phyloP scores from a whole-genome alignment of 441 rosid genomes.

The Geranium incanum region DNA sequence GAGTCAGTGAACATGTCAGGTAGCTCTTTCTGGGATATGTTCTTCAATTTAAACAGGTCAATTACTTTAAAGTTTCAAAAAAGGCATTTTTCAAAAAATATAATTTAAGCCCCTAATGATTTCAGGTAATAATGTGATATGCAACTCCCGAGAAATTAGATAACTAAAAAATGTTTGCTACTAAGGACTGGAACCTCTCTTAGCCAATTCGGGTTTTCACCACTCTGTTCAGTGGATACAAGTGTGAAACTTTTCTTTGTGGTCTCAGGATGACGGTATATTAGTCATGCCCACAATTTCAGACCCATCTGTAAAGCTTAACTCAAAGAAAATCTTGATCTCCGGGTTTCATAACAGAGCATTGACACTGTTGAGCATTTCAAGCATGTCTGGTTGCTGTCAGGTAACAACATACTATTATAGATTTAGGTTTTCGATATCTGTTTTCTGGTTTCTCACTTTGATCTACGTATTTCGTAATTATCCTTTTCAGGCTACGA shows the following conservation, averaged over 20 bases:
- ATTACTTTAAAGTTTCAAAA: neutral
- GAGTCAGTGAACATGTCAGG: neutral
- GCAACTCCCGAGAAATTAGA: neutral
- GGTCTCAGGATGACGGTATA: constrained; percentile 67
- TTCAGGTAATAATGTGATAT: neutral
- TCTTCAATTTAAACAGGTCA: neutral
- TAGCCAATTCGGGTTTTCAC: constrained; percentile 4
- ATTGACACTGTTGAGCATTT: constrained; percentile 53
- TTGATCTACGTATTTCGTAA: constrained; percentile 8
- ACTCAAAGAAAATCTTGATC: constrained; percentile 42
- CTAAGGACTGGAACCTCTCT: neutral
- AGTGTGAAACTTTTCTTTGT: constrained; percentile 11
- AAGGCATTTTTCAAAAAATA: neutral
- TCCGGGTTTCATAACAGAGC: constrained; percentile 55
- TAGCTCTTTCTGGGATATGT: neutral
- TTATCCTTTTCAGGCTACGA: constrained; percentile 46
- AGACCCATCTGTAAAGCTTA: constrained; percentile 61
- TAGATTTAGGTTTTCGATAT: constrained; percentile 14
- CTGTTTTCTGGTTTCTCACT: neutral
- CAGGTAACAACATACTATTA: constrained; percentile 42
- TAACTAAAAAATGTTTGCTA: neutral
- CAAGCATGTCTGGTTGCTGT: constrained; percentile 95
- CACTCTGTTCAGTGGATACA: neutral
- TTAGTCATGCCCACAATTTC: constrained; percentile 72
- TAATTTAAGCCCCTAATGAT: neutral